A percentile compares a stretch with the other conserved stretches of the same genome.
phyloP scores from a whole-genome alignment of 495 filamentous ascomycete species.

The Oidiodendron maius region DNA sequence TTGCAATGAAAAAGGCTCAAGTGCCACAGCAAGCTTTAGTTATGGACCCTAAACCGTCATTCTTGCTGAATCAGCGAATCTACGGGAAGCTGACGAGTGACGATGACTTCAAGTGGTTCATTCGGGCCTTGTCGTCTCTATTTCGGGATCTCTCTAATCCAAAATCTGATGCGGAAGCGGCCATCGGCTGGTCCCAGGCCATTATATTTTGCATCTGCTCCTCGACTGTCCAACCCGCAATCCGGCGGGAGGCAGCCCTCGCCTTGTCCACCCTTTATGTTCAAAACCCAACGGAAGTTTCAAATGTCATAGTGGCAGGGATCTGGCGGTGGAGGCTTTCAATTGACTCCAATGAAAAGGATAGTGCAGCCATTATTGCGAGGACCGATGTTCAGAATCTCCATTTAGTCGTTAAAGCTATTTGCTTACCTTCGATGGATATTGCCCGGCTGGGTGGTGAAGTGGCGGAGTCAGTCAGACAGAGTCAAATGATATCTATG shows the following conservation, averaged over 20 bases:
- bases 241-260: slow-evolving; percentile 52
- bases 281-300: slow-evolving; percentile 45
- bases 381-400: slow-evolving; percentile 57
- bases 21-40: slow-evolving; percentile 57
- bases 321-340: slow-evolving; percentile 79
- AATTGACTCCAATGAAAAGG: slow-evolving; percentile 63
- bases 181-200: slow-evolving; percentile 68
- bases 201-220: slow-evolving; percentile 74
- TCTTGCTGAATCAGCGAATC: slow-evolving; percentile 74
- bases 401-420: slow-evolving; percentile 60
- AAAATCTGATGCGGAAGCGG: slow-evolving; percentile 26
- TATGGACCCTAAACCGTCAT: slow-evolving; percentile 69
- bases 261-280: slow-evolving; percentile 55
- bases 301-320: slow-evolving; percentile 55
- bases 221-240: slow-evolving; percentile 43
- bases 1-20: slow-evolving; percentile 49
- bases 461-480: slow-evolving; percentile 37
- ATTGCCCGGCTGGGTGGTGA: slow-evolving; percentile 29
- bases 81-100: slow-evolving; percentile 69
- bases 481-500: slow-evolving; percentile 63
- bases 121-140: slow-evolving; percentile 61
- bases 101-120: slow-evolving; percentile 71
- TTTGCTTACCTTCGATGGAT: slow-evolving; percentile 51
- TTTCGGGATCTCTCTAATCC: slow-evolving; percentile 36
- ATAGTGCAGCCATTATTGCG: slow-evolving; percentile 62